A percentile compares a stretch with the other conserved stretches of the same genome.
phyloP scores from a whole-genome alignment of 371 early-diverging fungal species.

The Zopfochytrium polystomum region DNA sequence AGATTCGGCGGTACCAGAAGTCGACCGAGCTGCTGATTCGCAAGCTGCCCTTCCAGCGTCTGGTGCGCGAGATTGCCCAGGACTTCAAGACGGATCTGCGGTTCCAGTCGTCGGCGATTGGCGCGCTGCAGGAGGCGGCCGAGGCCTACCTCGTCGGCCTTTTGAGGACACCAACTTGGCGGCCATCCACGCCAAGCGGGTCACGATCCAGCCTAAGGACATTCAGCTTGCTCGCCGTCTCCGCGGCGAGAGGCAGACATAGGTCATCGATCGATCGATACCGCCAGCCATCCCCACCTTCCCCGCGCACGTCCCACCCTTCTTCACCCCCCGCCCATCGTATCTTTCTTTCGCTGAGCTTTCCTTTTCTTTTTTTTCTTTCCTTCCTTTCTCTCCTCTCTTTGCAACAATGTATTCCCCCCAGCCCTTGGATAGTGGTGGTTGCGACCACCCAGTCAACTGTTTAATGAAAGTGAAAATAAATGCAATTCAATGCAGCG shows the following conservation, averaged over 20 bases:
- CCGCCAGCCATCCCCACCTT: too few species aligned
- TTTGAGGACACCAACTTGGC: slow-evolving; percentile 98
- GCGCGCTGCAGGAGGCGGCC: slow-evolving; percentile 97
- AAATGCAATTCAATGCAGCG: too few species aligned
- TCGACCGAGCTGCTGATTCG: slow-evolving; percentile 98
- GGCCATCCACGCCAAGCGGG: slow-evolving; percentile 99
- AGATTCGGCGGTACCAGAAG: slow-evolving; percentile 98
- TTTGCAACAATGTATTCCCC: too few species aligned
- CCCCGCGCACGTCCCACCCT: too few species aligned
- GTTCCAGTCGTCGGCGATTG: slow-evolving; percentile 97
- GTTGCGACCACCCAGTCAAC: too few species aligned
- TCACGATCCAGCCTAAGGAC: slow-evolving; percentile 99
- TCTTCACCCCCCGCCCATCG: too few species aligned
- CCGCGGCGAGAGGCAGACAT: slow-evolving; percentile 41
- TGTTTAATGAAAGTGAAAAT: too few species aligned
- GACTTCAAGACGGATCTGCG: slow-evolving; percentile 97
- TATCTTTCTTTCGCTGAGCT: too few species aligned
- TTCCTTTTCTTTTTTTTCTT: too few species aligned
- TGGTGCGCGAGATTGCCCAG: slow-evolving; percentile 96
- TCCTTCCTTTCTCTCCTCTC: too few species aligned
- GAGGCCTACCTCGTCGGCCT: slow-evolving; percentile 95
- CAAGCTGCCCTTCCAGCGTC: slow-evolving; percentile 98
- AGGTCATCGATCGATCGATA: too few species aligned
- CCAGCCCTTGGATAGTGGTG: too few species aligned
- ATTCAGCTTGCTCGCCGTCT: slow-evolving; percentile 85